Percentiles rank a stretch among this genome's conserved stretches.
Conservation (phyloP, 495 filamentous ascomycete genomes). For the Penicillium lividum region DNA sequence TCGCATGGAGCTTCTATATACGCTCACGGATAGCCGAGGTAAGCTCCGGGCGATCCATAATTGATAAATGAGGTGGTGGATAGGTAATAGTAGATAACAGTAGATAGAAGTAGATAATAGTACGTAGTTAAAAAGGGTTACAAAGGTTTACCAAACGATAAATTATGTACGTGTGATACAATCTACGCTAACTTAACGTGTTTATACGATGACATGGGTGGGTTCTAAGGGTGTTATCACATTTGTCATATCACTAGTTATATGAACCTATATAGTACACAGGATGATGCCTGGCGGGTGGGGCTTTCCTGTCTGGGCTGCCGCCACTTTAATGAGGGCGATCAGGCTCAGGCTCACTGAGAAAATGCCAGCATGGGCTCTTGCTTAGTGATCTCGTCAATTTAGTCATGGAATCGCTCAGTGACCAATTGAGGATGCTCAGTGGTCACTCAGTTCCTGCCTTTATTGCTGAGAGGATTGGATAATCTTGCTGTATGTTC, state of each 20-base stretch:
- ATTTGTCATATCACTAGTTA: conserved; percentile 5
- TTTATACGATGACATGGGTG: not conserved
- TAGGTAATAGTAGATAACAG: not conserved
- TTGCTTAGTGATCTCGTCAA: too few relatives aligned
- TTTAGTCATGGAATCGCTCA: too few relatives aligned
- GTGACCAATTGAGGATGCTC: too few relatives aligned
- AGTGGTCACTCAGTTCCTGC: too few relatives aligned
- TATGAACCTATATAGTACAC: not conserved
- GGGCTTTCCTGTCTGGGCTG: too few relatives aligned
- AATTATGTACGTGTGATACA: not conserved
- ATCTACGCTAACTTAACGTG: conserved; percentile 6
- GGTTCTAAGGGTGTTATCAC: conserved; percentile 8
- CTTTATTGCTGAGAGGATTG: too few relatives aligned
- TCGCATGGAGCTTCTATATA: conserved; percentile 21
- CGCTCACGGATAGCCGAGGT: conserved; percentile 18
- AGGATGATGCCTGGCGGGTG: too few relatives aligned
- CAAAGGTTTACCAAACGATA: not conserved
- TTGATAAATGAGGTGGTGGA: not conserved
- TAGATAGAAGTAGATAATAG: not conserved
- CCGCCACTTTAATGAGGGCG: too few relatives aligned
- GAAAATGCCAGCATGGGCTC: too few relatives aligned
- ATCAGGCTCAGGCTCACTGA: too few relatives aligned
- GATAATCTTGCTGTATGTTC: too few relatives aligned
- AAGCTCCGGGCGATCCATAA: conserved; percentile 15
- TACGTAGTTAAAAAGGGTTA: not conserved